Percentiles rank a stretch among this genome's conserved stretches.
Evolutionary conservation across 768 basidiomycete genomes (phyloP).

Genomic region (button mushroom (Agaricus bisporus)): DNA sequence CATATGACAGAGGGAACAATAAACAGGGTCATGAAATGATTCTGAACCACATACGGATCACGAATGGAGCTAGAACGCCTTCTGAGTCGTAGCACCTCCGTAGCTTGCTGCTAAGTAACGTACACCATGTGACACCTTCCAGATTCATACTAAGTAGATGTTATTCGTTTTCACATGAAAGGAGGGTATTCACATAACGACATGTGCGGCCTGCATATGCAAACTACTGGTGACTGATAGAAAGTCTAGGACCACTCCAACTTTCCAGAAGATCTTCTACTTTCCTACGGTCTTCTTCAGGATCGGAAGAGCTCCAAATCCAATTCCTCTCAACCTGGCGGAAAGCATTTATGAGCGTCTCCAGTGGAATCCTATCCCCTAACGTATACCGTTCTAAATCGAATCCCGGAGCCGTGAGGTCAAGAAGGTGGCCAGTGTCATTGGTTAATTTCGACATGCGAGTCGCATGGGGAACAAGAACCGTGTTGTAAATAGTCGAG

Average conservation of each 20-base stretch:
- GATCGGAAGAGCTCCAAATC: constrained; percentile 22
- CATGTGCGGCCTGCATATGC: too few species aligned
- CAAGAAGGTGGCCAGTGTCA: constrained; percentile 10
- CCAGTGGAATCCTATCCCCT: constrained; percentile 18
- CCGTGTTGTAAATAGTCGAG: constrained; percentile 20
- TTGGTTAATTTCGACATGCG: constrained; percentile 11
- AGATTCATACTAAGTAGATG: too few species aligned
- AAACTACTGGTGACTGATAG: neutral
- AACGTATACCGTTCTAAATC: constrained; percentile 16
- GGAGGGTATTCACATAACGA: too few species aligned
- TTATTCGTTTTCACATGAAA: too few species aligned
- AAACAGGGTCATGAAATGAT: too few species aligned
- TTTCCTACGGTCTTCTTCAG: constrained; percentile 17
- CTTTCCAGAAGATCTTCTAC: constrained; percentile 16
- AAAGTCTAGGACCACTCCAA: neutral
- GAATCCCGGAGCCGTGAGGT: constrained; percentile 19
- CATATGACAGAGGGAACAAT: too few species aligned
- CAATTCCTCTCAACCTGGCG: constrained; percentile 16
- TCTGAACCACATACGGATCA: too few species aligned
- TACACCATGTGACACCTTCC: too few species aligned
- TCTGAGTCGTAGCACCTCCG: too few species aligned
- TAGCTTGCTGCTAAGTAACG: too few species aligned
- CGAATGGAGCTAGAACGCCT: too few species aligned
- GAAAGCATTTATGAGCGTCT: constrained; percentile 15
- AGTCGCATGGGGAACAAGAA: constrained; percentile 21